These are phyloP conservation scores for Raffaelea albimanens DNA, from an alignment of 2,329 filamentous ascomycete species.

Conservation along the genomic window DNA sequence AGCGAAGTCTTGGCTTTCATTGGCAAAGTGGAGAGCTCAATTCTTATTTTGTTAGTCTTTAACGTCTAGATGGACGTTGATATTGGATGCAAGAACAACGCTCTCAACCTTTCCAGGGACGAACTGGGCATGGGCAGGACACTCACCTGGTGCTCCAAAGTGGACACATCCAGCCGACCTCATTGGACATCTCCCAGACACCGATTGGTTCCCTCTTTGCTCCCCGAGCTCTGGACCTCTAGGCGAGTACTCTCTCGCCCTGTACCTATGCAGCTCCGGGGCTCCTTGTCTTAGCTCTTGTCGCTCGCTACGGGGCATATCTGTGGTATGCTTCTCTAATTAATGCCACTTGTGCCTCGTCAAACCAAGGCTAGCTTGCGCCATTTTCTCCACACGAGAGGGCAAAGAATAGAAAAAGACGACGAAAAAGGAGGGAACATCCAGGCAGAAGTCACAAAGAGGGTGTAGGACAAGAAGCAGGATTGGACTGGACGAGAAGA, in stretches of 20 bases:
- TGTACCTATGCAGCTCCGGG: neutral
- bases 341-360: neutral
- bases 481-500: neutral
- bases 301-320: no score
- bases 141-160: no score
- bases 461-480: neutral
- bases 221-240: neutral
- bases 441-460: neutral
- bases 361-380: neutral
- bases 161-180: no score
- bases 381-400: neutral
- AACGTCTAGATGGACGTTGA: no score
- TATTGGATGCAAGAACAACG: neutral
- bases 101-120: neutral
- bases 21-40: neutral
- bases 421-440: neutral
- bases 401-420: neutral
- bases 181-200: no score
- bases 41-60: no score
- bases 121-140: no score
- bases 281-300: no score
- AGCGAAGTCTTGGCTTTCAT: conserved; percentile 3
- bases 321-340: no score
- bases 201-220: neutral
- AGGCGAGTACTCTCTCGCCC: neutral